A percentile compares a stretch with the other conserved stretches of the same genome.
Evolutionary conservation across 2,329 filamentous ascomycete species (phyloP).

Genomic region (Paraphaeosphaeria sporulosa): DNA sequence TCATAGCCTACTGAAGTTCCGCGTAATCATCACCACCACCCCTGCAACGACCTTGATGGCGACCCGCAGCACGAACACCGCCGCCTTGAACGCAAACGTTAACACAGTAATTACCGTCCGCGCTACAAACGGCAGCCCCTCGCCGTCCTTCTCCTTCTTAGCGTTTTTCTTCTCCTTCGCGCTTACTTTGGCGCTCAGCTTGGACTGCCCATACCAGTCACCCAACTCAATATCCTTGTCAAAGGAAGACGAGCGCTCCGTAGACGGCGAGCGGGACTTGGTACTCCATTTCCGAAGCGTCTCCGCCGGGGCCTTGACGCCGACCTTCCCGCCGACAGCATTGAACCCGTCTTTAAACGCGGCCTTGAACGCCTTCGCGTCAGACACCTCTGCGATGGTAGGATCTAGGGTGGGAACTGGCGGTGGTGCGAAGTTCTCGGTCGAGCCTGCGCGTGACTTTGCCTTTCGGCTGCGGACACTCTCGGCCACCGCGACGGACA

Average conservation of each 20-base stretch:
- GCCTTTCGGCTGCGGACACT: slow-evolving; percentile 41
- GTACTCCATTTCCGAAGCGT: slow-evolving; percentile 34
- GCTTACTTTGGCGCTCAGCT: slow-evolving; percentile 15
- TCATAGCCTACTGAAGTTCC: slow-evolving; percentile 47
- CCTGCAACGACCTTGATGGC: slow-evolving; percentile 52
- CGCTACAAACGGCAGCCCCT: slow-evolving; percentile 49
- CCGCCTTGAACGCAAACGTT: slow-evolving; percentile 52
- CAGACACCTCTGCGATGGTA: slow-evolving; percentile 33
- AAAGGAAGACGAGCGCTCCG: slow-evolving; percentile 20
- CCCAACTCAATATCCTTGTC: slow-evolving; percentile 50
- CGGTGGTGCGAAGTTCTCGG: slow-evolving; percentile 38
- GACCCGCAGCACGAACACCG: slow-evolving; percentile 52
- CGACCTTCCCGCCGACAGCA: slow-evolving; percentile 36
- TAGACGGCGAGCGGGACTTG: slow-evolving; percentile 21
- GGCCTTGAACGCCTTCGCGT: slow-evolving; percentile 39
- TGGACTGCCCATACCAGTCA: slow-evolving; percentile 46
- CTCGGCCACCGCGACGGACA: slow-evolving; percentile 57
- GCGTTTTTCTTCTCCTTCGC: slow-evolving; percentile 1
- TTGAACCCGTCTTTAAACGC: slow-evolving; percentile 44
- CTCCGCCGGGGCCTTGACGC: slow-evolving; percentile 22
- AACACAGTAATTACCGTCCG: slow-evolving; percentile 50
- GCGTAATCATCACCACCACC: slow-evolving; percentile 48
- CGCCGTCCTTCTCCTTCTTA: slow-evolving; percentile 35
- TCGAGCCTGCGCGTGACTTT: slow-evolving; percentile 22
- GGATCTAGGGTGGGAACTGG: slow-evolving; percentile 39